These are phyloP conservation scores for Pelargonium australe DNA, from an alignment of 441 rosid genomes.

Conservation along the genomic window DNA sequence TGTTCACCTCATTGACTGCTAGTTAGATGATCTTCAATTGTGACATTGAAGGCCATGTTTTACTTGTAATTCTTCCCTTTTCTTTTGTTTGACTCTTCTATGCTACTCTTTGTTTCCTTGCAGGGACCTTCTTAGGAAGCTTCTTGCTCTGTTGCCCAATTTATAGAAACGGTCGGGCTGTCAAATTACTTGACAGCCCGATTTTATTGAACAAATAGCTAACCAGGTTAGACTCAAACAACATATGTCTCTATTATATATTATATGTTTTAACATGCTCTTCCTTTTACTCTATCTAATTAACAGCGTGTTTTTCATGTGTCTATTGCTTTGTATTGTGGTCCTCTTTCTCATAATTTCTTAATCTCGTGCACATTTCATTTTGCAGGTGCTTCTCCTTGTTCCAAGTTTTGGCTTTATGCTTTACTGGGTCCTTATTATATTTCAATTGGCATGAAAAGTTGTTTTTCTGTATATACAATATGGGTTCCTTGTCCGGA, in stretches of 20 bases:
- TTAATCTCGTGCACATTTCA: neutral
- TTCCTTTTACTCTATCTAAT: neutral
- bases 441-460: constrained; percentile 27
- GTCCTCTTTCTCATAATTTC: no score
- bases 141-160: constrained; percentile 17
- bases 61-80: neutral
- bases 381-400: neutral
- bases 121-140: constrained; percentile 6
- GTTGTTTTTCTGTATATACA: constrained; percentile 23
- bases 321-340: no score
- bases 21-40: neutral
- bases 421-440: constrained; percentile 6
- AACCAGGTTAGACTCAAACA: constrained; percentile 12
- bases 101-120: neutral
- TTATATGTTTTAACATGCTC: neutral
- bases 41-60: neutral
- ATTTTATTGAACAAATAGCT: constrained; percentile 13
- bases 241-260: neutral
- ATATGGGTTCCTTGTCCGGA: constrained; percentile 74
- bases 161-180: constrained; percentile 27
- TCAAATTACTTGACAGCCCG: constrained; percentile 37
- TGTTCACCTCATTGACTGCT: neutral
- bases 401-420: neutral
- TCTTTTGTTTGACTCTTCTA: neutral
- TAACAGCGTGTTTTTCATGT: no score